Evolutionary conservation across 345 rosid species (phyloP), one percentile per base, ranked within the genome.

Genomic region (Carallia pectinifolia): DNA sequence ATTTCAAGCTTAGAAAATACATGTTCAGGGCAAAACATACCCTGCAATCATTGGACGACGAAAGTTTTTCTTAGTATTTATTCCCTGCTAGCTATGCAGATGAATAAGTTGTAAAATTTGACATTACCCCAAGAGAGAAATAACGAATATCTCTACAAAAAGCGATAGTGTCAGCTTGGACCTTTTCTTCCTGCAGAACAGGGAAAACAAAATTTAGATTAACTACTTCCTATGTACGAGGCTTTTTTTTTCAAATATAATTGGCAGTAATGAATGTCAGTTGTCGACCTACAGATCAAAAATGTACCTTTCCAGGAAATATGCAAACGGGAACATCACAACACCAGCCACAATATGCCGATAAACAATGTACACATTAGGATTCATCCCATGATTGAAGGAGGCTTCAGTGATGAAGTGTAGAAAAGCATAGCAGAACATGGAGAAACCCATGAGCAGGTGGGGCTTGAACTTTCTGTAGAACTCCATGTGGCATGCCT

Each of bases 381-480:
- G 91, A 74, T 89, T 85, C 90, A 89, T 79, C 29, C 92, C 92
- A 65, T 84, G 90, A 36, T 84, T 79, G 82, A 89, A 86, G 64
- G 92, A 85, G 33, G 90, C 92, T 69, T 89, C 89, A 0, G 90
- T 83, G 64, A 85, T 80, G 56, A 86, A 74, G 63, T 89, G 86
- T 12, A 84, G 83, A 59, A 86, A 77, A 58, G 88, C 77, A 71
- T 81, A 87, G 34, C 85, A 84, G 10, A 83, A 17, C 71, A 87
- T 89, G 62, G 77, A 27, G 50, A 84, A 65, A 58, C 73, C 52
- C 92, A 89, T 87, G 13, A 89, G 74, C 58, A 89, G 55, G 68
- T 84, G 90, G 53, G 91, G 88, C 84, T 76, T 85, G 74, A 81
- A 89, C 79, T 59, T 79, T 16, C 15, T 52, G 62, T 19, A 75